Percentiles rank a stretch among this genome's conserved stretches.
Evolutionary conservation across 164 flowering plant genomes (phyloP).

Genomic region (Tinospora cordifolia): DNA sequence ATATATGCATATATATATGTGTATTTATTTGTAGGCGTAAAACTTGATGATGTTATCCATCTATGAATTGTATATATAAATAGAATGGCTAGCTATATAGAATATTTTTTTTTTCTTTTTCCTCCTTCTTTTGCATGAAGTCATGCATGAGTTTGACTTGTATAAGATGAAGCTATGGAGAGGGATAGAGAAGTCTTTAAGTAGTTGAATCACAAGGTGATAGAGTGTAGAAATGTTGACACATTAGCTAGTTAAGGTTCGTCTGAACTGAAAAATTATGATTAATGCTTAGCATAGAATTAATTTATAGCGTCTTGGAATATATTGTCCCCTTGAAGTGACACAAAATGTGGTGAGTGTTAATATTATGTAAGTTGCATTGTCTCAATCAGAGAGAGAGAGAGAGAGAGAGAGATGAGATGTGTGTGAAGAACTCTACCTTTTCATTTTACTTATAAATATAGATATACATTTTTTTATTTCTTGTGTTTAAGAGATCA

Average conservation of each 20-base stretch:
- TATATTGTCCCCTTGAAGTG: constrained; percentile 10
- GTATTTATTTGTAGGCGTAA: not conserved
- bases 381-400: constrained; percentile 4
- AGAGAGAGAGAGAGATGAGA: constrained; percentile 1
- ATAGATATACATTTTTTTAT: no score
- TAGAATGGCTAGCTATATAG: not conserved
- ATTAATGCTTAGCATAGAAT: not conserved
- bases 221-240: not conserved
- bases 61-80: not conserved
- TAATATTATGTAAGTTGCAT: not conserved
- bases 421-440: constrained; percentile 1
- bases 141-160: constrained; percentile 4
- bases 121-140: not conserved
- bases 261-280: not conserved
- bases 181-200: not conserved
- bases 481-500: not conserved
- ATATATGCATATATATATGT: not conserved
- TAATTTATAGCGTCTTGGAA: not conserved
- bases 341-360: constrained; percentile 4
- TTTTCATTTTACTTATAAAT: not conserved
- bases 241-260: not conserved
- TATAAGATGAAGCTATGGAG: not conserved
- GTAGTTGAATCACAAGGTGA: not conserved
- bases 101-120: no score
- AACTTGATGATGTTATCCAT: constrained; percentile 2